Evolutionary conservation across 129 eudicot genomes (phyloP).

Genomic region (Chrysanthemum lavandulifolium): DNA sequence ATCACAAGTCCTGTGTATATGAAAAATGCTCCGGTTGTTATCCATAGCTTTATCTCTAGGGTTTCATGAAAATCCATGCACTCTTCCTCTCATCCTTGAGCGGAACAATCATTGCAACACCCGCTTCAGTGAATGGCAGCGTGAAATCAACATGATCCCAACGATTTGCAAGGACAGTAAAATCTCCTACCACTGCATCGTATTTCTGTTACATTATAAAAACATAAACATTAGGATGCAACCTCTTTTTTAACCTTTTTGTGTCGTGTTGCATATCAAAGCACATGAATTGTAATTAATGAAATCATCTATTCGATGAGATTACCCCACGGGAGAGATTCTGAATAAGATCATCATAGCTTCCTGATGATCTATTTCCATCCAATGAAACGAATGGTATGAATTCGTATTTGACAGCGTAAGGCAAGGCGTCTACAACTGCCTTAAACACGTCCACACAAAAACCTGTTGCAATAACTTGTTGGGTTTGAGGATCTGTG

Average conservation of each 20-base stretch:
- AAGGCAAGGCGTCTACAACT: background rate
- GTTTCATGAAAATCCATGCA: slow-evolving; percentile 12
- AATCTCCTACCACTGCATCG: slow-evolving; percentile 10
- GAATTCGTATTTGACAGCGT: background rate
- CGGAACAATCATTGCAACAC: slow-evolving; percentile 8
- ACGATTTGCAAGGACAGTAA: slow-evolving; percentile 1
- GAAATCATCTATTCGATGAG: background rate
- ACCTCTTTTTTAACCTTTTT: background rate
- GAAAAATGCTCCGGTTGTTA: slow-evolving; percentile 11
- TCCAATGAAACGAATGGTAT: background rate
- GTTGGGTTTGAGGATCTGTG: background rate
- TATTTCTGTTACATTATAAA: background rate
- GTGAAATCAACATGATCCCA: background rate
- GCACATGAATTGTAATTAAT: background rate
- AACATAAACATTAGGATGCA: background rate
- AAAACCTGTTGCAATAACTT: background rate
- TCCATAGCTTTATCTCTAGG: slow-evolving; percentile 13
- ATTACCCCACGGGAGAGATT: background rate
- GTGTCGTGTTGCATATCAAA: background rate
- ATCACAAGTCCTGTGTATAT: slow-evolving; percentile 9
- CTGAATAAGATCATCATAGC: background rate
- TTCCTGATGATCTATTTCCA: background rate
- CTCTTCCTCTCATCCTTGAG: slow-evolving; percentile 16
- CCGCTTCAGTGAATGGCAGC: slow-evolving; percentile 13
- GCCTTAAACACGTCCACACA: background rate